These are phyloP conservation scores for Volvox reticuliferus DNA, from an alignment of 139 green algal species.

Conservation along the genomic window DNA sequence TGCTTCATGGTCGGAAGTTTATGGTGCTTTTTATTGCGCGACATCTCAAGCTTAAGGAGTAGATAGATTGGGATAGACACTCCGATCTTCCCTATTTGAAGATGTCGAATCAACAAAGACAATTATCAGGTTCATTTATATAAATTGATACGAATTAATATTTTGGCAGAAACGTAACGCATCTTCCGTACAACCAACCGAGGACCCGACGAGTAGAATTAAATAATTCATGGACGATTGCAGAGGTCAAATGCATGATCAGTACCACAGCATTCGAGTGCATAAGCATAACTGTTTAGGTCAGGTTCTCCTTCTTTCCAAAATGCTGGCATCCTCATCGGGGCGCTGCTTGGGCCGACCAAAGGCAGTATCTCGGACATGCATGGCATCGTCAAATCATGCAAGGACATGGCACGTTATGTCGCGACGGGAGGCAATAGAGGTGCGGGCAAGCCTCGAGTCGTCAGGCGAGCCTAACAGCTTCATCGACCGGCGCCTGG, in stretches of 20 bases:
- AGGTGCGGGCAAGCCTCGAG: not conserved
- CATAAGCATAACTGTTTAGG: no score
- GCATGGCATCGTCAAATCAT: not conserved
- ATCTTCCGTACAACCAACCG: no score
- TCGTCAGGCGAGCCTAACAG: not conserved
- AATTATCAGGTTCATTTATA: no score
- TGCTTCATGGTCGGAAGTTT: no score
- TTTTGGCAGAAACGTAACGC: no score
- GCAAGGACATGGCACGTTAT: not conserved
- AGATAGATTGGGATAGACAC: not conserved
- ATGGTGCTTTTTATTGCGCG: no score
- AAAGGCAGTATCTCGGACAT: not conserved
- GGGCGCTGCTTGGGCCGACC: not conserved
- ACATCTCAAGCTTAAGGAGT: not conserved
- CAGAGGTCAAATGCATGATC: not conserved
- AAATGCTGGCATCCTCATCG: conserved; percentile 1
- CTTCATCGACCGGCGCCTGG: not conserved
- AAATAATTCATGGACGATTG: no score
- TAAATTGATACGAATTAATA: no score
- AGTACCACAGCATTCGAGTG: not conserved
- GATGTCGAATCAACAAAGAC: no score
- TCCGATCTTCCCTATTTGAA: no score
- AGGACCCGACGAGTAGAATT: no score
- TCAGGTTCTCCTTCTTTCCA: not conserved
- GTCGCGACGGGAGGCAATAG: not conserved